Evolutionary conservation across 2,329 filamentous ascomycete genomes (phyloP).

Genomic region (Leptodontidium sp.): DNA sequence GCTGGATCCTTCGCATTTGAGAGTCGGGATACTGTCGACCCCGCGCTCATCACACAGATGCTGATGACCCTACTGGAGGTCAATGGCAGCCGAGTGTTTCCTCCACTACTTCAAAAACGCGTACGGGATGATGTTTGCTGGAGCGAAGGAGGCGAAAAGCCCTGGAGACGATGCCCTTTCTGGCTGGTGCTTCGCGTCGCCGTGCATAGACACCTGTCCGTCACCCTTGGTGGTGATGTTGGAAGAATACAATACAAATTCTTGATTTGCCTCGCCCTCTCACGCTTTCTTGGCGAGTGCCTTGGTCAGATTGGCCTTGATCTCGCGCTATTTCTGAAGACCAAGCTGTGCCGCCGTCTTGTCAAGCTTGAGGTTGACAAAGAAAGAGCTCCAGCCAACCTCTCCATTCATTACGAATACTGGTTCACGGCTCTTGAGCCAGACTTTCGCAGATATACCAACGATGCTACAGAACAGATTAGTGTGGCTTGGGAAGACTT

Average conservation of each 20-base stretch:
- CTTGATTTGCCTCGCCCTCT: conserved; percentile 59
- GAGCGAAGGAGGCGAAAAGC: conserved; percentile 40
- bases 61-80: too few relatives aligned
- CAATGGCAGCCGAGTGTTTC: too few relatives aligned
- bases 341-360: conserved; percentile 65
- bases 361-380: conserved; percentile 61
- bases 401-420: conserved; percentile 43
- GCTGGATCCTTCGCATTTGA: too few relatives aligned
- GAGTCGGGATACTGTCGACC: too few relatives aligned
- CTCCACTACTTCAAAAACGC: too few relatives aligned
- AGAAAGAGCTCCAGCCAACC: conserved; percentile 42
- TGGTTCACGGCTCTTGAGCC: conserved; percentile 40
- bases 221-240: conserved; percentile 49
- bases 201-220: conserved; percentile 59
- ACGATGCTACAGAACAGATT: too few relatives aligned
- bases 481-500: too few relatives aligned
- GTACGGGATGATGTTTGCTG: too few relatives aligned
- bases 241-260: conserved; percentile 65
- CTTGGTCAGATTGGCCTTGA: conserved; percentile 47
- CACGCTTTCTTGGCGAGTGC: conserved; percentile 55
- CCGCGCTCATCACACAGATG: too few relatives aligned
- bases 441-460: neutral
- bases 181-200: conserved; percentile 70
- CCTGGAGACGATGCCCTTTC: conserved; percentile 69
- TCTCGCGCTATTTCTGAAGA: conserved; percentile 51